Evolutionary conservation across 2,329 filamentous ascomycete genomes (phyloP), one percentile per base, ranked within the genome.

Genomic region (Colletotrichum trifolii): DNA sequence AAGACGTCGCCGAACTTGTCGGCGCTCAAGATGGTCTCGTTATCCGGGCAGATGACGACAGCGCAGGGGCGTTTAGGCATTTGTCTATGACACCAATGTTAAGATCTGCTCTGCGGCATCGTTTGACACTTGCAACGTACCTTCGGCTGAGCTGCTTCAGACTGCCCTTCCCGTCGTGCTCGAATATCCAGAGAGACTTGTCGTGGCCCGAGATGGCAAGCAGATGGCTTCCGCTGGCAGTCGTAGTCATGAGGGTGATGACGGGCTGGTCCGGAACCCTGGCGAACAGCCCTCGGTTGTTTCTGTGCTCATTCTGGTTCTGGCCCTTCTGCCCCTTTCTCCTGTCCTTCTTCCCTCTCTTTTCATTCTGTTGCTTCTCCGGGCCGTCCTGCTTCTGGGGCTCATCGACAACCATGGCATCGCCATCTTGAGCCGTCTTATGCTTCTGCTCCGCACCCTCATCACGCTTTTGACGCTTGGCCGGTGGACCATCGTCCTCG

Each of bases 1-100:
- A 97, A 98, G 66, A 97, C 95, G 76, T 99, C 96, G 69, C 96
- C 96, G 73, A 98, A 98, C 77, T 99, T 99, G 82, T 99, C 96
- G 56, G 89, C 95, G 67, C 88, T 89, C 63, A 98, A 79, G 68
- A 99, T 92, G 8, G 89, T 91, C 47, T 84, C 83, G 67, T 87
- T 84, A 73, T 94, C 90, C 43, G 87, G 81, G 8, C 91, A 88
- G 56, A 97, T 78, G 55, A 85, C 81, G 63, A 98, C 82, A 40
- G 91, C 89, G 74, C 90, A 95, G 11, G 94, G 93, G 40, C 94
- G 89, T 81, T 97, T 98, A 43, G 94, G 93, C 91, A 98, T 96
- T 64, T 79, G 80, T 77, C 93, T 95, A 66, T 42, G n/a, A 33
- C n/a, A 54, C 13, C 55, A 40, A 8, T 39, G 48, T 70, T 80